Base-by-base conservation (phyloP, 23 red algal species). In the Gracilaria caudata region DNA sequence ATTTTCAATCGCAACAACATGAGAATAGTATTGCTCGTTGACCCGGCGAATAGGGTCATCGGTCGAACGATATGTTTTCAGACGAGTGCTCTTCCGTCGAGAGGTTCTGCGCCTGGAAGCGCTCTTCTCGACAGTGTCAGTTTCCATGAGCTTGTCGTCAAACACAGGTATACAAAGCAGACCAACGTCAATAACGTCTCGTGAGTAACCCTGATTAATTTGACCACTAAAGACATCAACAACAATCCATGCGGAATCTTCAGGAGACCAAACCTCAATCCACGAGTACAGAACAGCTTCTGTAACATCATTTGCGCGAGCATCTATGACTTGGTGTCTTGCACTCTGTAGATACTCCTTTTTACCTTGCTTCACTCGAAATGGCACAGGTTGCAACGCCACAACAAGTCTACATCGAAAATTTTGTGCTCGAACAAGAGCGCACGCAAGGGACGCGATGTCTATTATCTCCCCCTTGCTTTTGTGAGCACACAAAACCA, bases 231-330 rank as follows among this genome's bases (percentile, higher is more conserved):
- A 47, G 0, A 91, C 75, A 55, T 97, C 94, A 23, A 90, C 47
- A 73, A 54, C 79, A 23, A 93, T 77, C 94, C 94, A 97, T 43
- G 47, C 80, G 34, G 65, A 32, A 30, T 80, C 23, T 21, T 46
- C 28, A 19, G 57, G 19, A 58, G 36, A 72, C 88, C 90, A 96
- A 24, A 93, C 81, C 84, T 97, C 94, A 26, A 93, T 73, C 94
- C 94, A 97, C 40, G 56, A 44, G 47, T 82, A 91, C 60, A 91
- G 46, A 9, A 63, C 37, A 21, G 72, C 13, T 45, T 46, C 51
- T 36, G 68, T 21, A 21, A 25, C 17, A 78, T 79, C 55, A 5
- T 66, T 55, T 14, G 49, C 34, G 7, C 71, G 65, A 11, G 43
- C 78, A 35, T 82, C 29, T 8, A 82, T 38, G 13, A 91, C 23